Conservation (phyloP, 1,284 basidiomycete genomes). For the Boletus sp. region DNA sequence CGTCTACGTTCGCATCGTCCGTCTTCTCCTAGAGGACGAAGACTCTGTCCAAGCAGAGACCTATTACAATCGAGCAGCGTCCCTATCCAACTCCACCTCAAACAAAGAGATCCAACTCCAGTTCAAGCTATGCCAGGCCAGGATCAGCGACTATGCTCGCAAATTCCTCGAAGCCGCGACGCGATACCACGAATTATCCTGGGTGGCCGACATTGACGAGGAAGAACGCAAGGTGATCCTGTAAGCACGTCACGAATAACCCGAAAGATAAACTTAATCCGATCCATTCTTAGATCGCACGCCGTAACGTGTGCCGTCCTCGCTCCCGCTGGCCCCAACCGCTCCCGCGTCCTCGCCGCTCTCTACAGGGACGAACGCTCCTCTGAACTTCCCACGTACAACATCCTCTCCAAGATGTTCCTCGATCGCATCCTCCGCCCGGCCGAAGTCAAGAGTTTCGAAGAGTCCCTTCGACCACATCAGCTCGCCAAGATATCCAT, state of each 20-base stretch:
- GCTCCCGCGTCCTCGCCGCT: slow-evolving; percentile 89
- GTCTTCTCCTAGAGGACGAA: slow-evolving; percentile 94
- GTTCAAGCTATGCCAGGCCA: slow-evolving; percentile 90
- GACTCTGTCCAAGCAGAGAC: slow-evolving; percentile 94
- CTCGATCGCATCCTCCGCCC: slow-evolving; percentile 94
- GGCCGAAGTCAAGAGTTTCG: slow-evolving; percentile 88
- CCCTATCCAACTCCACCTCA: slow-evolving; percentile 78
- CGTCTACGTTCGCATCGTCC: slow-evolving; percentile 93
- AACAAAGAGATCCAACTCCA: slow-evolving; percentile 79
- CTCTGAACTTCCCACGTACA: slow-evolving; percentile 76
- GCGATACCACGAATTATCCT: slow-evolving; percentile 93
- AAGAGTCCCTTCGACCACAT: slow-evolving; percentile 85
- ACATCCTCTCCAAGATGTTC: slow-evolving; percentile 97
- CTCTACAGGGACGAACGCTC: slow-evolving; percentile 95
- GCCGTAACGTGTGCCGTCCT: slow-evolving; percentile 96
- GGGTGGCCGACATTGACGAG: slow-evolving; percentile 86
- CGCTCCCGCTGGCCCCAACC: slow-evolving; percentile 96
- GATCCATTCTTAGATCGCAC: slow-evolving; percentile 61
- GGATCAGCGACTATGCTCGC: slow-evolving; percentile 90
- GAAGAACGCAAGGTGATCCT: slow-evolving; percentile 87
- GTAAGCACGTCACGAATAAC: slow-evolving; percentile 48
- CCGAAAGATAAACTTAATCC: not conserved
- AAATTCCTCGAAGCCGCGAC: slow-evolving; percentile 96
- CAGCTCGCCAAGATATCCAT: slow-evolving; percentile 90
- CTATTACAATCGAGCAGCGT: slow-evolving; percentile 95